Evolutionary conservation across 1,284 basidiomycete species (phyloP).

Genomic region (Porodaedalea pini): DNA sequence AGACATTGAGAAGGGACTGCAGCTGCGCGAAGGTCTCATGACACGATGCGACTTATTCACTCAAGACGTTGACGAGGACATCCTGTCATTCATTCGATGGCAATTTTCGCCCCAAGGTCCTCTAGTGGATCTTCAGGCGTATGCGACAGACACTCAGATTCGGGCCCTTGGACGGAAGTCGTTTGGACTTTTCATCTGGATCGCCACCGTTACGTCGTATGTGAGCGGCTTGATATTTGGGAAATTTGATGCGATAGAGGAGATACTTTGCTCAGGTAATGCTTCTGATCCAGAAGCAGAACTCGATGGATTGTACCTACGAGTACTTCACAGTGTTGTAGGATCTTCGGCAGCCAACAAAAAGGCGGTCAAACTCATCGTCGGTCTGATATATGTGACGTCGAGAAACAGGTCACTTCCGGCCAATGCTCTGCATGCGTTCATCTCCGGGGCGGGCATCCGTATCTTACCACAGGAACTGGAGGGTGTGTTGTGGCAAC

Average conservation of each 20-base stretch:
- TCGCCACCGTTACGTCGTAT: conserved; percentile 24
- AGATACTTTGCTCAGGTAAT: neutral
- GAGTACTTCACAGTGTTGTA: neutral
- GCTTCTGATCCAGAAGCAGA: neutral
- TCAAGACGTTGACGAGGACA: too few relatives aligned
- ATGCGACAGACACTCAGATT: too few relatives aligned
- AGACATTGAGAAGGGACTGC: too few relatives aligned
- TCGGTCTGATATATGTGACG: neutral
- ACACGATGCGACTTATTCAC: too few relatives aligned
- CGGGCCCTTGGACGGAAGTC: conserved; percentile 24
- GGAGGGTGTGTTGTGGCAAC: too few relatives aligned
- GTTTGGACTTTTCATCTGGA: conserved; percentile 29
- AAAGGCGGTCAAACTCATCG: neutral
- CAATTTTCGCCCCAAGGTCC: too few relatives aligned
- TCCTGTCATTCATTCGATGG: too few relatives aligned
- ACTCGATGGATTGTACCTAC: neutral
- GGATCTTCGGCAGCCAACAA: neutral
- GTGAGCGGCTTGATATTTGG: neutral
- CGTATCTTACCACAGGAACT: too few relatives aligned
- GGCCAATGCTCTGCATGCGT: neutral
- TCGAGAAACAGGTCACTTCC: neutral
- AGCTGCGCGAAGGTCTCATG: too few relatives aligned
- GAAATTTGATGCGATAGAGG: neutral
- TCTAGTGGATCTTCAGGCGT: too few relatives aligned
- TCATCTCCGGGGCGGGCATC: neutral